Percentiles rank a stretch among this genome's conserved stretches.
Conservation (phyloP, 768 basidiomycete genomes). For the Lactifluus subvellereus region DNA sequence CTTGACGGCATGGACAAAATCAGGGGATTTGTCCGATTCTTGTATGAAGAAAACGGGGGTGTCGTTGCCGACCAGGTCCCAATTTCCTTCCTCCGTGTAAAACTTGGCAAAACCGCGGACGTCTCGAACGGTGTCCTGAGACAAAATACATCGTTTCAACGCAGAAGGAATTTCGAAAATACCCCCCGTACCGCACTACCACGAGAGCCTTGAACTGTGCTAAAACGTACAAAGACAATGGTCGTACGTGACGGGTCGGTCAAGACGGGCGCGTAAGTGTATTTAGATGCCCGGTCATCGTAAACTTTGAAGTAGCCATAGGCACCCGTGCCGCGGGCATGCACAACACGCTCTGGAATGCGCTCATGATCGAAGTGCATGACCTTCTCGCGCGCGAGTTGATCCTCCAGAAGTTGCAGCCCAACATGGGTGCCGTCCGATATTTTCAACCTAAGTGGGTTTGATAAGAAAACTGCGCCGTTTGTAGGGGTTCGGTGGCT, state of each 20-base stretch:
- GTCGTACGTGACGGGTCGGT: constrained; percentile 69
- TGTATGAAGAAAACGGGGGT: constrained; percentile 82
- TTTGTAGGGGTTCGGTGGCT: constrained; percentile 10
- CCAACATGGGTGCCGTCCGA: constrained; percentile 46
- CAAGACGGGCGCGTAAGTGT: constrained; percentile 63
- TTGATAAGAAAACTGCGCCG: not conserved
- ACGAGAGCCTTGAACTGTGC: constrained; percentile 74
- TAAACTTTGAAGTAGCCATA: constrained; percentile 79
- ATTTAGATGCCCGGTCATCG: constrained; percentile 61
- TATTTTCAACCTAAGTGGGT: constrained; percentile 47
- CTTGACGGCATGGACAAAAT: constrained; percentile 78
- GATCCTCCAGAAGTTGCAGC: constrained; percentile 73
- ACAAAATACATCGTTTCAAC: not conserved
- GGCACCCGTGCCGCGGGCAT: constrained; percentile 67
- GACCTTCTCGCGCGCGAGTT: constrained; percentile 69
- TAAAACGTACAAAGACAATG: constrained; percentile 78
- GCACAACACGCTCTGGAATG: constrained; percentile 70
- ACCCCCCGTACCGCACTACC: constrained; percentile 65
- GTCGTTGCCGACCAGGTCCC: constrained; percentile 84
- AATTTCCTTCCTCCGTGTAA: constrained; percentile 81
- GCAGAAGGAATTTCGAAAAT: not conserved
- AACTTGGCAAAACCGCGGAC: constrained; percentile 88
- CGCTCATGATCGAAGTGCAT: constrained; percentile 83
- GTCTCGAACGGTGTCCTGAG: constrained; percentile 69
- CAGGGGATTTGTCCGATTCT: constrained; percentile 80